Percentiles rank a stretch among this genome's conserved stretches.
Conservation (phyloP, 208 protist species). For the Naegleria lovaniensis region DNA sequence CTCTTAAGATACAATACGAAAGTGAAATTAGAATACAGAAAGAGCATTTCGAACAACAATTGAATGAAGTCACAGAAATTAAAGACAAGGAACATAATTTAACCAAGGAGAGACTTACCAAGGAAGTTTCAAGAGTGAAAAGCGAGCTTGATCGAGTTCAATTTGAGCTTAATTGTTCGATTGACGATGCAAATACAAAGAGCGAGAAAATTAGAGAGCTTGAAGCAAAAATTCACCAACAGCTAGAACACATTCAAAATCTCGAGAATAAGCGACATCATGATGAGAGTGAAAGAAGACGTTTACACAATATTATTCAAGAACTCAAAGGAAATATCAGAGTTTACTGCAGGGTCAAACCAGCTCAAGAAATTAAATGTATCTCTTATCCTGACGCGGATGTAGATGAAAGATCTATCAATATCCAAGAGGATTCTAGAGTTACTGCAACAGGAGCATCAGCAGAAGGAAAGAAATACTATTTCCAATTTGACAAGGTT, state of each 20-base stretch:
- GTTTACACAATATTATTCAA: constrained; percentile 42
- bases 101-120: background rate
- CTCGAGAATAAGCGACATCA: background rate
- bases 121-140: background rate
- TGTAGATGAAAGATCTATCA: background rate
- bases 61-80: background rate
- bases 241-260: background rate
- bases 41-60: background rate
- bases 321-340: constrained; percentile 51
- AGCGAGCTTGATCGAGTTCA: background rate
- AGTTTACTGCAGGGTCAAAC: constrained; percentile 43
- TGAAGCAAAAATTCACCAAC: background rate
- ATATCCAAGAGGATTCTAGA: background rate
- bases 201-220: background rate
- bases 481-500: constrained; percentile 34
- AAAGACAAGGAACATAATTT: background rate
- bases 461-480: background rate
- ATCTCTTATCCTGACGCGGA: background rate
- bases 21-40: background rate
- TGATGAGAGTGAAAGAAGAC: constrained; percentile 8
- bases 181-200: background rate
- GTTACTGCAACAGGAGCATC: background rate
- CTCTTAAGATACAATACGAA: background rate
- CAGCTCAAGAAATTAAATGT: background rate
- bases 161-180: background rate